Conservation (phyloP, 441 rosid species). For the Croton setiger region DNA sequence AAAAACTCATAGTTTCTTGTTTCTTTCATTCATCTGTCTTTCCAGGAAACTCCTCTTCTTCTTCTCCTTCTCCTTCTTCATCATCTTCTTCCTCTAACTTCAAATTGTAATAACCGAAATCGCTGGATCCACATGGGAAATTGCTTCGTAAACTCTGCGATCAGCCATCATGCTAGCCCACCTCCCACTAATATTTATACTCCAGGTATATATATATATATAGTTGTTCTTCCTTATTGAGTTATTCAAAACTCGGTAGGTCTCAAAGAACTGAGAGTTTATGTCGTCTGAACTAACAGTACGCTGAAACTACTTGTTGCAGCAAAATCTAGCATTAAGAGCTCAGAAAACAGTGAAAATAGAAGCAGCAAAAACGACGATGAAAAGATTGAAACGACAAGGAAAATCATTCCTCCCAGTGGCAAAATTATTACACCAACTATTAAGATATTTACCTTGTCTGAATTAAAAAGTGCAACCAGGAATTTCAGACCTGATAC, state of each 20-base stretch:
- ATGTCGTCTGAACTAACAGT: not conserved
- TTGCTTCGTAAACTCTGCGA: constrained; percentile 40
- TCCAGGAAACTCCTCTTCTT: not conserved
- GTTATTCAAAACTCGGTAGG: too few species aligned
- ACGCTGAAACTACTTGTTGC: not conserved
- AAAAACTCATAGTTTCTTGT: not conserved
- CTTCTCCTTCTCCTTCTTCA: not conserved
- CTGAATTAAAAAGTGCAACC: constrained; percentile 46
- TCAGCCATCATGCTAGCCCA: constrained; percentile 26
- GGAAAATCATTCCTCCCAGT: not conserved
- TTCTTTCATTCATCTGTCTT: not conserved
- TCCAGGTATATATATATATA: constrained; percentile 27
- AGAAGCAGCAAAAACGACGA: too few species aligned
- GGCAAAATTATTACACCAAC: constrained; percentile 26
- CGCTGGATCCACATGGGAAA: constrained; percentile 45
- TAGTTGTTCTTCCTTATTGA: not conserved
- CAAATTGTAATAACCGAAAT: not conserved
- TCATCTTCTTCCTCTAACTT: not conserved
- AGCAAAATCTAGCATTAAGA: not conserved
- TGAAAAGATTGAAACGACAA: too few species aligned
- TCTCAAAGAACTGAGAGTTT: too few species aligned
- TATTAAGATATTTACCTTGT: constrained; percentile 41
- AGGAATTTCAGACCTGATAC: constrained; percentile 56
- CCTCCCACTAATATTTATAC: constrained; percentile 25
- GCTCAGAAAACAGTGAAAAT: not conserved